Conservation (phyloP, 192 early-diverging fungal genomes). For the Podochytrium sp. region DNA sequence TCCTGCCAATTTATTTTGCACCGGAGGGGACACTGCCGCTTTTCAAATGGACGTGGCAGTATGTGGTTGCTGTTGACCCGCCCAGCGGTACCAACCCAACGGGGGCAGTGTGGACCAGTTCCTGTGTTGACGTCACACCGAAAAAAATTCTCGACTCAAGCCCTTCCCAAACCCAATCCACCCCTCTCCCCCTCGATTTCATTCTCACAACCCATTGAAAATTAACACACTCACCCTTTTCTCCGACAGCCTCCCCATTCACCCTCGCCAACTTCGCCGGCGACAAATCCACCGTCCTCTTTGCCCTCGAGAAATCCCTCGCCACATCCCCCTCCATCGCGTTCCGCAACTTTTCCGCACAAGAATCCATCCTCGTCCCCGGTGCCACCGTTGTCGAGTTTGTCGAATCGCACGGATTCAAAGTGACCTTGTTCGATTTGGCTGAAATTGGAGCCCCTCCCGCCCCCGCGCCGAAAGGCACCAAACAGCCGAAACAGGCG, state of each 20-base stretch:
- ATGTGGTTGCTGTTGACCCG: too few species aligned
- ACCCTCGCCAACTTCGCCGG: conserved; percentile 61
- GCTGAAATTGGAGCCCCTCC: conserved; percentile 50
- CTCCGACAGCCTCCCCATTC: conserved; percentile 84
- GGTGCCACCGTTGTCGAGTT: conserved; percentile 59
- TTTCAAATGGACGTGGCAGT: too few species aligned
- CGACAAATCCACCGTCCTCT: conserved; percentile 62
- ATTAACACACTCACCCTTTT: too few species aligned
- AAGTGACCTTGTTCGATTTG: conserved; percentile 54
- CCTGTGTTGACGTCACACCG: too few species aligned
- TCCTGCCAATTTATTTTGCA: too few species aligned
- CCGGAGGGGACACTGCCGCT: too few species aligned
- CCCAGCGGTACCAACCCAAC: too few species aligned
- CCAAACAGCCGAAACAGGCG: conserved; percentile 30
- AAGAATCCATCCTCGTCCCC: conserved; percentile 63
- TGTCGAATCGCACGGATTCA: conserved; percentile 57
- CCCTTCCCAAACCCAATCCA: too few species aligned
- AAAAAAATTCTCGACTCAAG: too few species aligned
- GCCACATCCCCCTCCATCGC: conserved; percentile 55
- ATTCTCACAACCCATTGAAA: background rate
- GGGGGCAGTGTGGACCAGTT: too few species aligned
- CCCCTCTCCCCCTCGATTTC: background rate
- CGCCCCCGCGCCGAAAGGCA: conserved; percentile 29
- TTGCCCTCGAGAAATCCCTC: conserved; percentile 76
- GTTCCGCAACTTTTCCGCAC: conserved; percentile 69